A percentile compares a stretch with the other conserved stretches of the same genome.
These are phyloP conservation scores for Acanthochlamys bracteata DNA, from an alignment of 106 monocot genomes.

Conservation along the genomic window DNA sequence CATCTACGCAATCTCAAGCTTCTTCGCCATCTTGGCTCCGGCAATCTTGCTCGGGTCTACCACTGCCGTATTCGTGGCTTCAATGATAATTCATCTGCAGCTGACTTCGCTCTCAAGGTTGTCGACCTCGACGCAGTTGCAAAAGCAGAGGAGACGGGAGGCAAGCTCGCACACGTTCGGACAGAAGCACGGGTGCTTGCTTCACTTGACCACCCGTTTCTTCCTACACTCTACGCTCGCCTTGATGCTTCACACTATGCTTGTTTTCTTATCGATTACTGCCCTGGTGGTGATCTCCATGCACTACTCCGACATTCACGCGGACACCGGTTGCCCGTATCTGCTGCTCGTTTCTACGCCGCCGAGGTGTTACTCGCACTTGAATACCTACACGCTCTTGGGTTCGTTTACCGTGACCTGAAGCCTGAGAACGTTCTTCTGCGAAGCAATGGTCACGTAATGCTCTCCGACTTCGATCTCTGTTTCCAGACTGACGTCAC, in stretches of 20 bases:
- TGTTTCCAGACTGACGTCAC: constrained; percentile 50
- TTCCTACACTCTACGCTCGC: constrained; percentile 73
- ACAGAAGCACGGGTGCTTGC: constrained; percentile 50
- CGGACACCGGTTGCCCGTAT: constrained; percentile 32
- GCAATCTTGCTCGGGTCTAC: constrained; percentile 71
- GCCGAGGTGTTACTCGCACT: constrained; percentile 74
- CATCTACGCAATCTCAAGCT: constrained; percentile 61
- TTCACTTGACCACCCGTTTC: constrained; percentile 69
- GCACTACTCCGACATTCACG: constrained; percentile 53
- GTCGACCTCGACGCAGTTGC: constrained; percentile 45
- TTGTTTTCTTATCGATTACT: constrained; percentile 90
- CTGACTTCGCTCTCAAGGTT: constrained; percentile 85
- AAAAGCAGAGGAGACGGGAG: neutral
- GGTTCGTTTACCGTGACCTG: constrained; percentile 83
- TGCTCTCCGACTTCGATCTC: constrained; percentile 94
- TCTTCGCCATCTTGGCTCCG: constrained; percentile 67
- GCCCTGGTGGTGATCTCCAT: constrained; percentile 75
- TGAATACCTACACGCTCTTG: constrained; percentile 79
- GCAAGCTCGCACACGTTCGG: constrained; percentile 35
- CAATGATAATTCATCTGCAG: constrained; percentile 16
- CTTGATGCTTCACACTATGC: constrained; percentile 71
- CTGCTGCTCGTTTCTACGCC: constrained; percentile 59
- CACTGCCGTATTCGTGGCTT: constrained; percentile 57
- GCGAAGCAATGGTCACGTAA: constrained; percentile 68
- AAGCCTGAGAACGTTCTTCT: constrained; percentile 93